phyloP scores from a whole-genome alignment of 2,329 filamentous ascomycete species.

The Pezicula radicicola region DNA sequence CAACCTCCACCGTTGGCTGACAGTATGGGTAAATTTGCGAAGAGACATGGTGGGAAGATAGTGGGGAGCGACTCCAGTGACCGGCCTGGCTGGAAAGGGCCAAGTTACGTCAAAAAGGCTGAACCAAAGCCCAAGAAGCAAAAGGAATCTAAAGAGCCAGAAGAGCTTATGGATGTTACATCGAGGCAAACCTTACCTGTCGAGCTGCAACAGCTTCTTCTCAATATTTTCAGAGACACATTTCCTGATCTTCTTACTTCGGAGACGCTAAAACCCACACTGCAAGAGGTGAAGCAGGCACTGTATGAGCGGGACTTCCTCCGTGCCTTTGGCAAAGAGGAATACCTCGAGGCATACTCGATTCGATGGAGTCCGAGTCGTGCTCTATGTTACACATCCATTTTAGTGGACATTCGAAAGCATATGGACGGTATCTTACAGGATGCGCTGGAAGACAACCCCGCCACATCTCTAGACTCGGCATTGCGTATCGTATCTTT shows the following conservation, averaged over 20 bases:
- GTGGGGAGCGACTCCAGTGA: conserved; percentile 18
- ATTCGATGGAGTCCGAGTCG: conserved; percentile 87
- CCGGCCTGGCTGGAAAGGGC: conserved; percentile 25
- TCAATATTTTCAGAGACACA: conserved; percentile 69
- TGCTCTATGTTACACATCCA: conserved; percentile 72
- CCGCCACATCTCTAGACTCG: not conserved
- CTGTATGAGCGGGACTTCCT: conserved; percentile 84
- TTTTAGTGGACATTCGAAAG: conserved; percentile 38
- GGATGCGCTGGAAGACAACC: not conserved
- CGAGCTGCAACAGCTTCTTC: conserved; percentile 63
- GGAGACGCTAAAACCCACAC: conserved; percentile 45
- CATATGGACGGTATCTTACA: conserved; percentile 14
- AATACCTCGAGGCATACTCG: conserved; percentile 78
- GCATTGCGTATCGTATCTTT: conserved; percentile 18
- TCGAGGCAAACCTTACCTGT: conserved; percentile 34
- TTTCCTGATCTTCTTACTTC: conserved; percentile 52
- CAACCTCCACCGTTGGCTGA: not conserved
- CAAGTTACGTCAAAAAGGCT: conserved; percentile 20
- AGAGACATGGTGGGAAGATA: conserved; percentile 21
- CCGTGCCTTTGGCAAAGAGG: conserved; percentile 69
- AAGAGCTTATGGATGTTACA: conserved; percentile 3
- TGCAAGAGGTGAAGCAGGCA: conserved; percentile 83
- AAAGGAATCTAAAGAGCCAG: conserved; percentile 6
- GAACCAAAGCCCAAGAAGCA: conserved; percentile 10
- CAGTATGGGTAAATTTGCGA: conserved; percentile 20